Percentiles rank a stretch among this genome's conserved stretches.
phyloP scores from a whole-genome alignment of 2,329 filamentous ascomycete genomes.

The Fusarium piperis region DNA sequence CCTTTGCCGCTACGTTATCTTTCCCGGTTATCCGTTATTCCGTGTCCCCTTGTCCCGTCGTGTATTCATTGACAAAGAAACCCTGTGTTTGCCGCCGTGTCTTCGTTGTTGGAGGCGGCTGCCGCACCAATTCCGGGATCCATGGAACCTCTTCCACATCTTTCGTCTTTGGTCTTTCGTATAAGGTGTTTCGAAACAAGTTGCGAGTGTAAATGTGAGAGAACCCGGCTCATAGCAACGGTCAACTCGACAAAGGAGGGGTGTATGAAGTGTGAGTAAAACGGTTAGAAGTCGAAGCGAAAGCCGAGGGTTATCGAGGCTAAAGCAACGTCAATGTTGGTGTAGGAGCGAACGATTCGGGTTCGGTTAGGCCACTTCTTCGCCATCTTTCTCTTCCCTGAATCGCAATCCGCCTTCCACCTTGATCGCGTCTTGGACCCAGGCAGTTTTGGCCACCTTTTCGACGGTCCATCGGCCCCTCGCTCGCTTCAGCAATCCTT shows the following conservation, averaged over 20 bases:
- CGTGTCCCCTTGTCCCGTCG: slow-evolving; percentile 17
- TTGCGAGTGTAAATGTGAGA: slow-evolving; percentile 19
- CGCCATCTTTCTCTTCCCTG: slow-evolving; percentile 66
- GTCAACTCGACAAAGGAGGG: not conserved
- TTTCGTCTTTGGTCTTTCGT: slow-evolving; percentile 3
- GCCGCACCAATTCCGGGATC: not conserved
- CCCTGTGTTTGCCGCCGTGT: slow-evolving; percentile 14
- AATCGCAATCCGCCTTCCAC: slow-evolving; percentile 71
- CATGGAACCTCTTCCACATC: not conserved
- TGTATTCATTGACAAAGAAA: slow-evolving; percentile 33
- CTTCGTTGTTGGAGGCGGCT: slow-evolving; percentile 11
- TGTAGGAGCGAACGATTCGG: not conserved
- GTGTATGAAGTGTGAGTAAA: slow-evolving; percentile 5
- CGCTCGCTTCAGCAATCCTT: slow-evolving; percentile 84
- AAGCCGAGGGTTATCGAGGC: not conserved
- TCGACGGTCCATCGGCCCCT: slow-evolving; percentile 80
- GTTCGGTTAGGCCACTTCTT: slow-evolving; percentile 55
- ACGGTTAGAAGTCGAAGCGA: not conserved
- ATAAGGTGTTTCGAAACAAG: slow-evolving; percentile 8
- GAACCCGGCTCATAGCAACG: not conserved
- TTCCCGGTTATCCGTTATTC: slow-evolving; percentile 27
- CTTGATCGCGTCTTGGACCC: slow-evolving; percentile 79
- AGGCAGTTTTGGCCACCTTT: slow-evolving; percentile 76
- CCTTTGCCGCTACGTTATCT: slow-evolving; percentile 25
- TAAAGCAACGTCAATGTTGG: not conserved